These are phyloP conservation scores for Brassica hybrid DNA, from an alignment of 441 rosid genomes.

Conservation along the genomic window DNA sequence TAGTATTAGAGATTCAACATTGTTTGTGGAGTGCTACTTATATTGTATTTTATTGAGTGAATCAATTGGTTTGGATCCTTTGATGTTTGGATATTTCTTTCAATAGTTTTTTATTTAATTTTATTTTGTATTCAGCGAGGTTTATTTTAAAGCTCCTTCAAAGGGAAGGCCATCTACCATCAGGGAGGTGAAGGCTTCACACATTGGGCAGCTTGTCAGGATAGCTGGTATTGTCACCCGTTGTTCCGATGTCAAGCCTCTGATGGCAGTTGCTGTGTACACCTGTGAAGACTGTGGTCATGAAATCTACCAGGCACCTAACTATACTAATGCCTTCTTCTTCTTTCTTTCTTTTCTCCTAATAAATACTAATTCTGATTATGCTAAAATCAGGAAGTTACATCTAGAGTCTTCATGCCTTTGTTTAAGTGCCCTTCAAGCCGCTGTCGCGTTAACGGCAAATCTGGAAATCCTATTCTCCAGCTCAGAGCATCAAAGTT, in stretches of 20 bases:
- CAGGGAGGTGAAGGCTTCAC: constrained; percentile 96
- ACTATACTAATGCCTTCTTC: neutral
- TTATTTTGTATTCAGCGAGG: constrained; percentile 65
- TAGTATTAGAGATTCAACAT: neutral
- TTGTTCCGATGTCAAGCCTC: constrained; percentile 98
- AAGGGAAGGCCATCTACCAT: constrained; percentile 82
- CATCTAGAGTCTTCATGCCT: constrained; percentile 75
- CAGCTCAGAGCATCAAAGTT: constrained; percentile 99
- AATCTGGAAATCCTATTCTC: constrained; percentile 86
- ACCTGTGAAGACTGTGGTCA: constrained; percentile 98
- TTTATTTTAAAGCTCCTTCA: constrained; percentile 82
- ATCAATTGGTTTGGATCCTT: neutral
- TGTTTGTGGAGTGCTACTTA: neutral
- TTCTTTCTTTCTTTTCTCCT: neutral
- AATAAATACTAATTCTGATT: neutral
- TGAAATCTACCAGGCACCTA: constrained; percentile 90
- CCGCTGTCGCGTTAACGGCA: constrained; percentile 67
- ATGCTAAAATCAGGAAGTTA: neutral
- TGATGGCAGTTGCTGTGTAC: constrained; percentile 98
- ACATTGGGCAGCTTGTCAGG: constrained; percentile 93
- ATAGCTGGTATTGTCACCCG: constrained; percentile 96
- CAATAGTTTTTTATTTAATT: constrained; percentile 9
- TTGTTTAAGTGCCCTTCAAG: constrained; percentile 83
- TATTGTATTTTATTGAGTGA: neutral
- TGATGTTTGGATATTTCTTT: neutral